A percentile compares a stretch with the other conserved stretches of the same genome.
Conservation (phyloP, 2,329 filamentous ascomycete species). For the Lachnellula hyalina region DNA sequence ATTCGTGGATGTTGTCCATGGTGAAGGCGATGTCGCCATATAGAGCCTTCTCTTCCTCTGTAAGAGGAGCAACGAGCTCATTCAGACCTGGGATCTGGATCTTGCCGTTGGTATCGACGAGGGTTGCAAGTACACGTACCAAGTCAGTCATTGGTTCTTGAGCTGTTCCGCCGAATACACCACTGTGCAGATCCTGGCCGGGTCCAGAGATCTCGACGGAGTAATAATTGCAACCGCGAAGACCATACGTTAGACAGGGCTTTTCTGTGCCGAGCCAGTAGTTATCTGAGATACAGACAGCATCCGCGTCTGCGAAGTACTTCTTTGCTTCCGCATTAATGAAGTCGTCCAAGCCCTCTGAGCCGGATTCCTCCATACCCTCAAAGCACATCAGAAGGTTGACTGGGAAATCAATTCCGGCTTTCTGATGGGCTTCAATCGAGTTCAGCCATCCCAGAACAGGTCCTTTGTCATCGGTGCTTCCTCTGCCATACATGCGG, state of each 20-base stretch:
- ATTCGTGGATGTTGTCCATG: constrained; percentile 92
- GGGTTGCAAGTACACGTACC: constrained; percentile 69
- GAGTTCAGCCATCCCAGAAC: constrained; percentile 97
- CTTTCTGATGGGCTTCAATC: constrained; percentile 95
- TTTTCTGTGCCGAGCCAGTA: constrained; percentile 99
- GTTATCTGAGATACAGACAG: constrained; percentile 98
- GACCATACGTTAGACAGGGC: constrained; percentile 94
- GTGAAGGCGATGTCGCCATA: constrained; percentile 90
- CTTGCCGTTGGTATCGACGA: constrained; percentile 87
- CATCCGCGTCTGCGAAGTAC: constrained; percentile 93
- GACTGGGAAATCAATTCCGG: constrained; percentile 88
- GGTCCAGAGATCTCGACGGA: constrained; percentile 85
- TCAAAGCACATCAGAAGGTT: constrained; percentile 99
- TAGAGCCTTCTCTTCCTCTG: constrained; percentile 78
- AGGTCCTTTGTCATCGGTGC: constrained; percentile 96
- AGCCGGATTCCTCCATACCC: constrained; percentile 99
- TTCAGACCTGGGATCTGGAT: constrained; percentile 92
- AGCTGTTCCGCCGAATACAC: constrained; percentile 92
- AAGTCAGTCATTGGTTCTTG: constrained; percentile 99
- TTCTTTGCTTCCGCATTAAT: constrained; percentile 87
- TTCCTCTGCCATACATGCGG: constrained; percentile 92
- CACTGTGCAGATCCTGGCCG: constrained; percentile 89
- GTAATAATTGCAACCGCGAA: constrained; percentile 98
- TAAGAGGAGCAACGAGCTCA: constrained; percentile 87
- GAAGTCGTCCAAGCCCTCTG: constrained; percentile 91